Percentiles rank a stretch among this genome's conserved stretches.
Evolutionary conservation across 1,284 basidiomycete genomes (phyloP).

Genomic region (Golubevia sp.): DNA sequence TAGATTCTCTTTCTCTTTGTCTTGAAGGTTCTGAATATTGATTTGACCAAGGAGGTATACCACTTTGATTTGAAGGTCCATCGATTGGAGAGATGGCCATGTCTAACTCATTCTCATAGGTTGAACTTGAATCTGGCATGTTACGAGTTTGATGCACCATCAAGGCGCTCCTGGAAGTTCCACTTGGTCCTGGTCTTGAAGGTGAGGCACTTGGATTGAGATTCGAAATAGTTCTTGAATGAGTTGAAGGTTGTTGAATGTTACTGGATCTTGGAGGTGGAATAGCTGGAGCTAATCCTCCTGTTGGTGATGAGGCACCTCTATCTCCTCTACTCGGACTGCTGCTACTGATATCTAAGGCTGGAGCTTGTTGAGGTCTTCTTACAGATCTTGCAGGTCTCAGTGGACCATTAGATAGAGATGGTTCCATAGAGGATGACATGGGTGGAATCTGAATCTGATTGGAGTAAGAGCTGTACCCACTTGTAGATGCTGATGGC

Average conservation of each 20-base stretch:
- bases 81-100: slow-evolving; percentile 31
- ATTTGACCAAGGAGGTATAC: slow-evolving; percentile 1
- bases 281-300: slow-evolving; percentile 8
- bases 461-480: slow-evolving; percentile 9
- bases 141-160: slow-evolving; percentile 32
- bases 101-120: slow-evolving; percentile 41
- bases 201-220: not conserved
- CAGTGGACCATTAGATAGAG: slow-evolving; percentile 17
- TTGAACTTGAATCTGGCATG: slow-evolving; percentile 13
- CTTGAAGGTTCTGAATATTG: slow-evolving; percentile 1
- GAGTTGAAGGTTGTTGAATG: not conserved
- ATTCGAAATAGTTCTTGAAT: not conserved
- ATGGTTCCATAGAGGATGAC: slow-evolving; percentile 14
- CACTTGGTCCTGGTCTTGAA: slow-evolving; percentile 18
- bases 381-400: slow-evolving; percentile 35
- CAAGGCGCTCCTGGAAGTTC: slow-evolving; percentile 28
- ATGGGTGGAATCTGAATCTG: no score
- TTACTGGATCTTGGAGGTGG: slow-evolving; percentile 4
- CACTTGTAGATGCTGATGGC: slow-evolving; percentile 1
- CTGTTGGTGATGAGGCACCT: no score
- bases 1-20: not conserved
- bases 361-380: slow-evolving; percentile 25
- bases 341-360: slow-evolving; percentile 1
- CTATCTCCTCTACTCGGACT: not conserved
- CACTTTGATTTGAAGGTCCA: slow-evolving; percentile 8